A percentile compares a stretch with the other conserved stretches of the same genome.
These are phyloP conservation scores for Thelonectria rubi DNA, from an alignment of 2,329 filamentous ascomycete species.

Conservation along the genomic window DNA sequence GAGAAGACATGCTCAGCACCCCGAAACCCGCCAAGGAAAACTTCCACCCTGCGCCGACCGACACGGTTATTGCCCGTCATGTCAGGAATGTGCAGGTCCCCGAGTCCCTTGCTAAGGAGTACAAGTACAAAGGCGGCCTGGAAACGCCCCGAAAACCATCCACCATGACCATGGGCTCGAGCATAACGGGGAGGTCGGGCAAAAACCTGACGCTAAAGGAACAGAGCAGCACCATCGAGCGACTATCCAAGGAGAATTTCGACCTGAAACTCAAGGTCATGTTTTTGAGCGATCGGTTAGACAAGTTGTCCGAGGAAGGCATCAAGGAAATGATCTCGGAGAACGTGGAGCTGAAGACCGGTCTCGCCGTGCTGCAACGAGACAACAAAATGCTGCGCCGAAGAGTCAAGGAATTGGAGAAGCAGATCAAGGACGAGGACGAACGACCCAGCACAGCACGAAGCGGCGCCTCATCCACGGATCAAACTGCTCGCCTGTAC, in stretches of 20 bases:
- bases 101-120: slow-evolving; percentile 86
- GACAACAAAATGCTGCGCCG: slow-evolving; percentile 87
- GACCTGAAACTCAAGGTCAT: slow-evolving; percentile 97
- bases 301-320: slow-evolving; percentile 93
- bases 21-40: slow-evolving; percentile 69
- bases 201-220: slow-evolving; percentile 91
- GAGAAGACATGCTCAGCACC: slow-evolving; percentile 68
- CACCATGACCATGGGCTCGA: slow-evolving; percentile 57
- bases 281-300: slow-evolving; percentile 91
- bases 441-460: slow-evolving; percentile 68
- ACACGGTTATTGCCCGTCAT: slow-evolving; percentile 88
- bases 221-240: slow-evolving; percentile 96
- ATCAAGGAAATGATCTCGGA: slow-evolving; percentile 98
- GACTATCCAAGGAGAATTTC: slow-evolving; percentile 97
- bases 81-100: slow-evolving; percentile 91
- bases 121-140: slow-evolving; percentile 76
- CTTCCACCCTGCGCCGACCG: slow-evolving; percentile 72
- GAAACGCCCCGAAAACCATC: slow-evolving; percentile 65
- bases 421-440: slow-evolving; percentile 74
- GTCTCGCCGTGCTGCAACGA: slow-evolving; percentile 86
- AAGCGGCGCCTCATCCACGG: slow-evolving; percentile 65
- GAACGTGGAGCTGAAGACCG: slow-evolving; percentile 94
- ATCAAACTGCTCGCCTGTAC: slow-evolving; percentile 63
- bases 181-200: slow-evolving; percentile 63
- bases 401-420: slow-evolving; percentile 86